Evolutionary conservation across 2,329 filamentous ascomycete species (phyloP).

Genomic region (Ceratocystis cubensis): DNA sequence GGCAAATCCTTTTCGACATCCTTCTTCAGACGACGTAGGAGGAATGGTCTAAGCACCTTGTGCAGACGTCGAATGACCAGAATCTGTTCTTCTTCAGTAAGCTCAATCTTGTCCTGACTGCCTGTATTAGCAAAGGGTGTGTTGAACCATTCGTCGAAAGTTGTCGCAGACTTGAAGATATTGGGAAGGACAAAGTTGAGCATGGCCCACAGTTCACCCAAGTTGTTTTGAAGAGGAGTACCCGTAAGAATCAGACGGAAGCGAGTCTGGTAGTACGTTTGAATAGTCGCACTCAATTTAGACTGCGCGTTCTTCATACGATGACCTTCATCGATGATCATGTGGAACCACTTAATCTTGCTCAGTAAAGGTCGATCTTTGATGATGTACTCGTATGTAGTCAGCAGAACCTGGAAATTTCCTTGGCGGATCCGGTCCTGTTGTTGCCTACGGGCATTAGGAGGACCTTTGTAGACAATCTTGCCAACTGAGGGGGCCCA

Average conservation of each 20-base stretch:
- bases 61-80: slow-evolving; percentile 96
- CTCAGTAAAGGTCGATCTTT: slow-evolving; percentile 90
- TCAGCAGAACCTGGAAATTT: slow-evolving; percentile 89
- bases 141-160: slow-evolving; percentile 99
- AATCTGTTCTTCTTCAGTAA: slow-evolving; percentile 98
- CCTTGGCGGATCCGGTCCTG: slow-evolving; percentile 91
- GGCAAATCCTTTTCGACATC: slow-evolving; percentile 98
- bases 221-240: slow-evolving; percentile 93
- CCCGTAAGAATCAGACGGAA: slow-evolving; percentile 95
- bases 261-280: slow-evolving; percentile 85
- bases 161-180: slow-evolving; percentile 98
- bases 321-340: slow-evolving; percentile 99
- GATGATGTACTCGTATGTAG: slow-evolving; percentile 99
- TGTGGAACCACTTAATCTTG: slow-evolving; percentile 99
- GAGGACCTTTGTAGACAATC: slow-evolving; percentile 95
- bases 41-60: slow-evolving; percentile 92
- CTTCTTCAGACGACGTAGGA: slow-evolving; percentile 96
- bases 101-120: slow-evolving; percentile 95
- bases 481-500: slow-evolving; percentile 82
- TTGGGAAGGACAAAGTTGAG: slow-evolving; percentile 96
- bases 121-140: slow-evolving; percentile 98
- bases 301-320: slow-evolving; percentile 98
- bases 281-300: slow-evolving; percentile 88
- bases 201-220: slow-evolving; percentile 91
- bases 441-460: slow-evolving; percentile 72